Evolutionary conservation across 805 yeast genomes (phyloP), one percentile per base, ranked within the genome.

Genomic region (Nakazawaea ishiwadae): DNA sequence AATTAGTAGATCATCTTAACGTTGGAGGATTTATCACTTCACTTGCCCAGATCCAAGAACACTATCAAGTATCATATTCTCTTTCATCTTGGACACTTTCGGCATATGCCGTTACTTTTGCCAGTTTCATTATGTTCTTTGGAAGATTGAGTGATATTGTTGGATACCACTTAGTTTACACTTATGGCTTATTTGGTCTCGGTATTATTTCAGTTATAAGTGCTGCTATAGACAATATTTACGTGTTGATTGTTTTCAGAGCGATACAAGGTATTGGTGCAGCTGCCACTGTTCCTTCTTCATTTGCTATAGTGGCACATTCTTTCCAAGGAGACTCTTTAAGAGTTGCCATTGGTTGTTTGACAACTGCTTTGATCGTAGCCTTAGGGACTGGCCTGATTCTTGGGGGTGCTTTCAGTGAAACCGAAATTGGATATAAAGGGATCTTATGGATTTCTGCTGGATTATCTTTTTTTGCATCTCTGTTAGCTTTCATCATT

Each of bases 321-420:
- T 19, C 28, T 32, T 39, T 30, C 26, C 7, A 32, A 14, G 42
- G 42, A 3, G 10, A 8, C 14, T 20, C 33, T 5, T 32, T 39
- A 15, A 59, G 53, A 6, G 42, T 44, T 6, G 63, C 66, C 2
- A 38, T 63, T 20, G 51, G 56, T 5, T 43, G 46, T 4, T 49
- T 64, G 3, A 50, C 63, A 2, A 39, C 59, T 16, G 48, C 57
- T 24, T 33, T 55, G 40, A 51, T 63, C 42, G 37, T 59, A 19
- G 44, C 61, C 27, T 52, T 64, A 10, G 73, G 73, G 7, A 24
- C 68, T 10, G 77, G 75, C 5, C 48, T 56, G 3, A 42, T 70
- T 8, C 30, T 71, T 2, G 76, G 77, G 20, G 76, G 77, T 38
- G 76, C 72, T 0, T 71, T 71, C 37, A 51, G 65, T 1, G 40